Conservation (phyloP, 1,284 basidiomycete genomes). For the Neotropicomus parvogracilis region DNA sequence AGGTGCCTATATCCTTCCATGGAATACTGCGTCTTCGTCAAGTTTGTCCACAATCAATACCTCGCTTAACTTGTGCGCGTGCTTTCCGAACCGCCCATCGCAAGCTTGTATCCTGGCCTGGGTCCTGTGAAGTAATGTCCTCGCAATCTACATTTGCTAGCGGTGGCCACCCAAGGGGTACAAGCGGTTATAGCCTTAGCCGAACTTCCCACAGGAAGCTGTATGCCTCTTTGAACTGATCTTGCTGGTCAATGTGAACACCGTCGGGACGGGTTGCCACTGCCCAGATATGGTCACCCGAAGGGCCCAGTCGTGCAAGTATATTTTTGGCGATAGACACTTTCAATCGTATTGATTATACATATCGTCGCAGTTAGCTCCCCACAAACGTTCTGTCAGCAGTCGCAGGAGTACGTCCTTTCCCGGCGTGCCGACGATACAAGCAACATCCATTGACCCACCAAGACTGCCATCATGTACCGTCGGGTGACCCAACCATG, state of each 20-base stretch:
- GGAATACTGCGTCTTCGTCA: slow-evolving; percentile 26
- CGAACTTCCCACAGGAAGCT: too few relatives aligned
- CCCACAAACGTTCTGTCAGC: slow-evolving; percentile 58
- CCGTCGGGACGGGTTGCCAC: too few relatives aligned
- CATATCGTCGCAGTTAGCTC: slow-evolving; percentile 18
- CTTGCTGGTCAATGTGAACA: too few relatives aligned
- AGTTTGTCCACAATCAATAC: slow-evolving; percentile 34
- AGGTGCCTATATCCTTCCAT: slow-evolving; percentile 23
- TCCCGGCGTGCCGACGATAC: slow-evolving; percentile 58
- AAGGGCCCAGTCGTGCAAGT: too few relatives aligned
- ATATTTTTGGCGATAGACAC: background rate
- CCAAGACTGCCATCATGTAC: slow-evolving; percentile 21
- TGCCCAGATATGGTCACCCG: too few relatives aligned
- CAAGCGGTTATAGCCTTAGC: too few relatives aligned
- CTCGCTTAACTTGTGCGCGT: slow-evolving; percentile 36
- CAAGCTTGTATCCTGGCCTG: slow-evolving; percentile 34
- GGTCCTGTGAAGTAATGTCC: slow-evolving; percentile 41
- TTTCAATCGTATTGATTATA: background rate
- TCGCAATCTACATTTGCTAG: slow-evolving; percentile 40
- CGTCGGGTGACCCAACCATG: slow-evolving; percentile 19
- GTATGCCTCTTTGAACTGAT: too few relatives aligned
- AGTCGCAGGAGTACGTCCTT: slow-evolving; percentile 44
- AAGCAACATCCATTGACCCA: slow-evolving; percentile 44
- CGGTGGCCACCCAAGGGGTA: too few relatives aligned
- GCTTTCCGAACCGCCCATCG: slow-evolving; percentile 36